Evolutionary conservation across 2,329 filamentous ascomycete species (phyloP).

Genomic region (Penicillium sp.): DNA sequence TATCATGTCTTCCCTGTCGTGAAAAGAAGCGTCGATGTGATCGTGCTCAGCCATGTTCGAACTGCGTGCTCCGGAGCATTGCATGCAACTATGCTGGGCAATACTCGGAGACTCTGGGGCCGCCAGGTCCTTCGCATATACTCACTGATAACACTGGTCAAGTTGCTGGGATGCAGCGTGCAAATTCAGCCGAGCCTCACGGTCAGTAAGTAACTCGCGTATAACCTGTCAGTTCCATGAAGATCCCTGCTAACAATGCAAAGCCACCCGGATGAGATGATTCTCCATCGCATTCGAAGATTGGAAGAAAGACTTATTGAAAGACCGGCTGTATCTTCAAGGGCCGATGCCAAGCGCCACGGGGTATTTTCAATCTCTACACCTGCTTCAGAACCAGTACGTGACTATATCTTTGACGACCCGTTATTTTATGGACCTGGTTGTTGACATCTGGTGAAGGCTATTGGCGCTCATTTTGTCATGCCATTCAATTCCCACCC

Average conservation of each 20-base stretch:
- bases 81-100: slow-evolving; percentile 16
- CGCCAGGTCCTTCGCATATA: not conserved
- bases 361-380: not conserved
- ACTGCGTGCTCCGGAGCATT: slow-evolving; percentile 17
- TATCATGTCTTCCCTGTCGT: slow-evolving; percentile 19
- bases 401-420: not conserved
- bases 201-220: slow-evolving; percentile 1
- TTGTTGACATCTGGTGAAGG: not conserved
- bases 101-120: not conserved
- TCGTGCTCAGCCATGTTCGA: slow-evolving; percentile 20
- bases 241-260: not conserved
- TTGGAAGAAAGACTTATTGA: slow-evolving; percentile 10
- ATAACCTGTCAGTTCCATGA: not conserved
- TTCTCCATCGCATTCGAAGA: slow-evolving; percentile 10
- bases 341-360: not conserved
- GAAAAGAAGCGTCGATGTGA: slow-evolving; percentile 23
- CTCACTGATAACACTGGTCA: not conserved
- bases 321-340: not conserved
- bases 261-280: slow-evolving; percentile 11
- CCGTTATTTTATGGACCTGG: not conserved
- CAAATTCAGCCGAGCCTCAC: not conserved
- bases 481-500: slow-evolving; percentile 12
- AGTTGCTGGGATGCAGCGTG: not conserved
- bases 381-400: not conserved
- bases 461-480: slow-evolving; percentile 7